Evolutionary conservation across 805 yeast species (phyloP).

Genomic region (Ogataea glucozyma): DNA sequence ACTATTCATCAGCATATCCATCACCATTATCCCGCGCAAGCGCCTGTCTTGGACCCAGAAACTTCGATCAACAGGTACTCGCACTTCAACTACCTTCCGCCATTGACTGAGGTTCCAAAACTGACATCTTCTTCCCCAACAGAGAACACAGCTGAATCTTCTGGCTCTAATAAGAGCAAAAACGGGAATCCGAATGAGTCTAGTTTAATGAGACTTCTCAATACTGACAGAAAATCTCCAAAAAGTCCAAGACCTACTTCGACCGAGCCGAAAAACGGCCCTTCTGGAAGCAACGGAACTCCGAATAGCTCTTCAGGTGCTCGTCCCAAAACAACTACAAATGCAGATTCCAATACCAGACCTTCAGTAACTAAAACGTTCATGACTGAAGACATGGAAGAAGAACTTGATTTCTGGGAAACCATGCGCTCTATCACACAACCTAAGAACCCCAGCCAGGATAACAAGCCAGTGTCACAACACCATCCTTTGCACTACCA

Average conservation of each 20-base stretch:
- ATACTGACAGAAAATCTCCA: slow-evolving; percentile 30
- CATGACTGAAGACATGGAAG: slow-evolving; percentile 53
- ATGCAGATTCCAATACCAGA: slow-evolving; percentile 9
- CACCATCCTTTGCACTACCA: slow-evolving; percentile 54
- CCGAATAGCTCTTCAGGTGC: no score
- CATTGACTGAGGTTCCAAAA: slow-evolving; percentile 69
- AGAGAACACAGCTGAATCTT: slow-evolving; percentile 30
- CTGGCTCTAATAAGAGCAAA: slow-evolving; percentile 19
- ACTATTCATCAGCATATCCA: slow-evolving; percentile 86
- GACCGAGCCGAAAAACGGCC: no score
- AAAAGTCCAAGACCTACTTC: slow-evolving; percentile 13
- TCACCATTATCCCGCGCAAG: slow-evolving; percentile 64
- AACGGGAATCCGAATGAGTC: slow-evolving; percentile 34
- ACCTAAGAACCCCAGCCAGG: slow-evolving; percentile 30
- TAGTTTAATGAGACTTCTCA: slow-evolving; percentile 47
- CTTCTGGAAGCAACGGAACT: no score
- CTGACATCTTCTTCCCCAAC: slow-evolving; percentile 59
- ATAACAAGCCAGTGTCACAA: slow-evolving; percentile 47
- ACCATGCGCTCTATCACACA: slow-evolving; percentile 59
- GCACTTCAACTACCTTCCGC: slow-evolving; percentile 75
- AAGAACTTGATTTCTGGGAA: slow-evolving; percentile 72
- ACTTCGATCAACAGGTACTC: slow-evolving; percentile 57
- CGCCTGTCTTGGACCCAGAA: slow-evolving; percentile 47
- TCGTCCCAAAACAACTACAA: no score
- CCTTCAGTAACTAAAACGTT: slow-evolving; percentile 16